Conservation (phyloP, 2,329 filamentous ascomycete genomes). For the Anisogramma anomala region DNA sequence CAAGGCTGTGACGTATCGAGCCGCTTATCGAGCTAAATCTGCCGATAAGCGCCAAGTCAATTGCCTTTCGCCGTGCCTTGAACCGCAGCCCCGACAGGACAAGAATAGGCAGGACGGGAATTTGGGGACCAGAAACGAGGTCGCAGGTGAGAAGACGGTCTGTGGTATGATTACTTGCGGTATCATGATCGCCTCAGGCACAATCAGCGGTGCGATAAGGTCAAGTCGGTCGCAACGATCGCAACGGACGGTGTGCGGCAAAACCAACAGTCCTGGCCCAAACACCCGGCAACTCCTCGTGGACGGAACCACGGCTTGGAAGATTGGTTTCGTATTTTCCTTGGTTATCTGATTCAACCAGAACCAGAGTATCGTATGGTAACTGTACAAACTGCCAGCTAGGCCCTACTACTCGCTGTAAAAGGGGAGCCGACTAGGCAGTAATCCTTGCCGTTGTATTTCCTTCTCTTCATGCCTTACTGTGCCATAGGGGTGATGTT, state of each 20-base stretch:
- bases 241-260: background rate
- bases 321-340: slow-evolving; percentile 7
- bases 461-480: slow-evolving; percentile 4
- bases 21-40: slow-evolving; percentile 14
- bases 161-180: background rate
- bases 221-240: background rate
- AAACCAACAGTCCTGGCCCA: background rate
- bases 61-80: background rate
- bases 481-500: slow-evolving; percentile 5
- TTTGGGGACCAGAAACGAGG: no score
- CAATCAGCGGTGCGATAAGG: background rate
- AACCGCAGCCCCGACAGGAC: no score
- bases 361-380: background rate
- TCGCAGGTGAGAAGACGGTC: no score
- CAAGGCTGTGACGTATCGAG: slow-evolving; percentile 12
- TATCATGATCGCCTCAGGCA: background rate
- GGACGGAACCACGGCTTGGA: background rate
- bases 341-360: slow-evolving; percentile 5
- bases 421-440: background rate
- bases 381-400: slow-evolving; percentile 8
- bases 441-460: background rate
- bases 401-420: no score
- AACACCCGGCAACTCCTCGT: background rate
- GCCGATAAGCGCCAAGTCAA: slow-evolving; percentile 11
- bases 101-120: no score